Percentiles rank a stretch among this genome's conserved stretches.
Conservation (phyloP, 169 alveolate species). For the Perkinsus chesapeaki region DNA sequence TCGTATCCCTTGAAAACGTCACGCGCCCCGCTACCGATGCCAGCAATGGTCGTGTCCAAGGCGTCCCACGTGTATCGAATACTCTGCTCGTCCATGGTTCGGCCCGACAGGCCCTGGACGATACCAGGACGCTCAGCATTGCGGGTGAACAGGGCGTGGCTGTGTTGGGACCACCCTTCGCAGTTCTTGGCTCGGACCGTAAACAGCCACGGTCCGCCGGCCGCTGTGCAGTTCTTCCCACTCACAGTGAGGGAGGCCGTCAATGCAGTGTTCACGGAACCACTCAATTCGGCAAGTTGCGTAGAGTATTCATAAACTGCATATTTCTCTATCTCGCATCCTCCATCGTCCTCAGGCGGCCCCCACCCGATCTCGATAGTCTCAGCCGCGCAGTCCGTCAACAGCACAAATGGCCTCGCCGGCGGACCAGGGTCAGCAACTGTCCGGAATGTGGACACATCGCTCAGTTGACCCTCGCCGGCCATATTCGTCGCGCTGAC, state of each 20-base stretch:
- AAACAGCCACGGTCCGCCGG: neutral
- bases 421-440: conserved; percentile 30
- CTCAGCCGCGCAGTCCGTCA: conserved; percentile 6
- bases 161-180: neutral
- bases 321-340: conserved; percentile 16
- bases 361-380: conserved; percentile 22
- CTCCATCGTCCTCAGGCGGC: conserved; percentile 32
- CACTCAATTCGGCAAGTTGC: neutral
- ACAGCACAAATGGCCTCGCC: conserved; percentile 18
- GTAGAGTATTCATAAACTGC: conserved; percentile 13
- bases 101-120: neutral
- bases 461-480: conserved; percentile 26
- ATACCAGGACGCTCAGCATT: neutral
- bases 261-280: neutral
- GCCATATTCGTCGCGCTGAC: conserved; percentile 21
- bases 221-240: neutral
- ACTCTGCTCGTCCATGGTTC: neutral
- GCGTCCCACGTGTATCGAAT: conserved; percentile 13
- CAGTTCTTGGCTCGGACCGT: conserved; percentile 9
- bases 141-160: conserved; percentile 3
- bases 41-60: neutral
- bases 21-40: neutral
- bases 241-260: neutral
- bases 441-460: conserved; percentile 21
- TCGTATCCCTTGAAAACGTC: conserved; percentile 12